Conservation (phyloP, 1,139 yeast species). For the Candida mesenterica region DNA sequence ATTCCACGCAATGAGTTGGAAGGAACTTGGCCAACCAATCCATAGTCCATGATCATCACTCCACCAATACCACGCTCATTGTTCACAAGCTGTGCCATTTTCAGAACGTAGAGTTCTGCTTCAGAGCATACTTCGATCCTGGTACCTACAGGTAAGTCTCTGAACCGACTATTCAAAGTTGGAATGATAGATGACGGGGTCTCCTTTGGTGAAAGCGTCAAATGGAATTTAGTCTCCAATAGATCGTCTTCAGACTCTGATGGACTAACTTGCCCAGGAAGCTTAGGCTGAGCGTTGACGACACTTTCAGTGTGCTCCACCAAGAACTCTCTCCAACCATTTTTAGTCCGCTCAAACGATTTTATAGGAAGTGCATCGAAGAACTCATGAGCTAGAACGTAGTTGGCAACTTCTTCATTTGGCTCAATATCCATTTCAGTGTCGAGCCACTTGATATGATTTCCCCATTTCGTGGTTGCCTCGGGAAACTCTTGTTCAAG, state of each 20-base stretch:
- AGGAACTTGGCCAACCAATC: slow-evolving; percentile 61
- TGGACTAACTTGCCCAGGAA: slow-evolving; percentile 20
- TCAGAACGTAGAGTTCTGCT: slow-evolving; percentile 52
- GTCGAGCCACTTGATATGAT: slow-evolving; percentile 64
- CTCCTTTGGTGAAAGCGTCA: slow-evolving; percentile 58
- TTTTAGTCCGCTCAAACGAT: slow-evolving; percentile 57
- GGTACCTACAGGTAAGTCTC: slow-evolving; percentile 53
- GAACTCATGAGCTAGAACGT: slow-evolving; percentile 79
- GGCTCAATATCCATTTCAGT: slow-evolving; percentile 56
- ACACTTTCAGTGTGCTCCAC: slow-evolving; percentile 55
- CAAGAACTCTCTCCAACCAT: slow-evolving; percentile 77
- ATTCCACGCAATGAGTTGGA: slow-evolving; percentile 73
- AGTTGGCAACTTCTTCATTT: slow-evolving; percentile 47
- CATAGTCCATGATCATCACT: slow-evolving; percentile 76
- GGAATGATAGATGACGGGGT: slow-evolving; percentile 68
- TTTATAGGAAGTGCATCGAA: slow-evolving; percentile 85
- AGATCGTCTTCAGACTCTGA: slow-evolving; percentile 12
- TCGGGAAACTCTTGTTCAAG: slow-evolving; percentile 38
- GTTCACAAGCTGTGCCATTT: slow-evolving; percentile 43
- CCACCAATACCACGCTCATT: slow-evolving; percentile 50
- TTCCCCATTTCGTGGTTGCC: slow-evolving; percentile 53
- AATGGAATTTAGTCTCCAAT: slow-evolving; percentile 50
- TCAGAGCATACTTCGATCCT: slow-evolving; percentile 77
- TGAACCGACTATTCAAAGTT: slow-evolving; percentile 49
- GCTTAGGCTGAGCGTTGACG: slow-evolving; percentile 36